Base-by-base conservation (phyloP, 2,329 filamentous ascomycete species). In the Ceratocystis cubensis region DNA sequence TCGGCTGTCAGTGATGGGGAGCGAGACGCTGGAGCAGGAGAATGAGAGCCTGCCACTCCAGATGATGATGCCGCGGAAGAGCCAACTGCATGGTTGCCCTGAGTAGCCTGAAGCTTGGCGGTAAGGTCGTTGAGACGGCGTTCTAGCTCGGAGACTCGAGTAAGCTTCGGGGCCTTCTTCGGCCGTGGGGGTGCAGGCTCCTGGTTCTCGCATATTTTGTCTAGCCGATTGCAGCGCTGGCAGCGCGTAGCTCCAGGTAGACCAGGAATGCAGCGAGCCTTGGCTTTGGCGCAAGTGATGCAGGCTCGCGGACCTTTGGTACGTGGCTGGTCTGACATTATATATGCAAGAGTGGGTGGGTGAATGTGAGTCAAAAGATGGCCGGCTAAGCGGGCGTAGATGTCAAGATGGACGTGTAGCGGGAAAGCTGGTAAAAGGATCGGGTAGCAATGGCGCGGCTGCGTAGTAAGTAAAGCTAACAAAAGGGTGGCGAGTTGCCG, bases 261-360 rank as follows among this genome's bases (percentile, higher is more conserved):
- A 2, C 79, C 77, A 0, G 78, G 74, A 30, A 80, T 77, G 57
- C 80, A 82, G 70, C 79, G 75, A 37, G 79, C 76, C 71, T 82
- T 82, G n/a, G 80, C 80, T 70, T 77, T 80, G 67, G 80, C 80
- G 70, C 80, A 82, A 1, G 79, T 80, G 1, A 74, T 75, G 70
- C 80, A 82, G 56, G 80, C 80, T 69, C 78, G 77, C 2, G 80
- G 79, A 13, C 79, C 79, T 69, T 77, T 79, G 70, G 61, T 64
- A 68, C 66, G 68, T 57, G 50, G 33, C 20, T 64, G 30, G 25
- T 41, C 46, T 33, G 28, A 5, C 22, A 57, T 57, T 57, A 57
- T 57, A 53, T 50, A 13, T 53, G 48, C 5, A 22, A 6, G 28
- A 17, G 13, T n/a, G 15, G 6, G 28, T 20, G 53, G 8, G 13